A percentile compares a stretch with the other conserved stretches of the same genome.
phyloP scores from a whole-genome alignment of 768 basidiomycete genomes.

The Macrolepiota fuliginosa region DNA sequence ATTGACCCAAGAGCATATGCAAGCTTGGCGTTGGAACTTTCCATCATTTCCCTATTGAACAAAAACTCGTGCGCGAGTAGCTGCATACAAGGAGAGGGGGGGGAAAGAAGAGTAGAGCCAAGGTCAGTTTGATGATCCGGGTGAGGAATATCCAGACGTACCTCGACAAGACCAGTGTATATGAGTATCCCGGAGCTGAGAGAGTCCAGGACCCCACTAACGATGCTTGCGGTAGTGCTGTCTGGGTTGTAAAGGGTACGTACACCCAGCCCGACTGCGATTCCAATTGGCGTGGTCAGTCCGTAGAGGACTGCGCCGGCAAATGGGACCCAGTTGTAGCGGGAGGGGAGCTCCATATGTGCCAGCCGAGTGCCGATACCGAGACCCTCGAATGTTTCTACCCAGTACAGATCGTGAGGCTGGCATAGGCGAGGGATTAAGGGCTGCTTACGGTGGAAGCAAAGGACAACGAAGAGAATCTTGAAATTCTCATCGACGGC shows the following conservation, averaged over 20 bases:
- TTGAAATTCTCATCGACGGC: constrained; percentile 85
- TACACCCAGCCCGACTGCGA: constrained; percentile 80
- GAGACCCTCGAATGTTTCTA: constrained; percentile 93
- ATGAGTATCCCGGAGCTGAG: constrained; percentile 85
- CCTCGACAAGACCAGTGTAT: constrained; percentile 87
- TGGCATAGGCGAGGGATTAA: not conserved
- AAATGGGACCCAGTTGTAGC: constrained; percentile 56
- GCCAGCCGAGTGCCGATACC: constrained; percentile 91
- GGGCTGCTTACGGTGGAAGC: constrained; percentile 83
- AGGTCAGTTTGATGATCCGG: not conserved
- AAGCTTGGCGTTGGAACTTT: constrained; percentile 62
- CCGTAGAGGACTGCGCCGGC: constrained; percentile 66
- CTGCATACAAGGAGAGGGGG: constrained; percentile 28
- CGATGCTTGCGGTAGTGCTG: constrained; percentile 72
- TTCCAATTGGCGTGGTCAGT: constrained; percentile 82
- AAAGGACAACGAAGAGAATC: constrained; percentile 82
- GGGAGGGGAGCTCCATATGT: constrained; percentile 56
- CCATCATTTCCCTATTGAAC: constrained; percentile 83
- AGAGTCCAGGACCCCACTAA: constrained; percentile 83
- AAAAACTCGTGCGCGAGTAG: constrained; percentile 94
- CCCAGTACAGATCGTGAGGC: not conserved
- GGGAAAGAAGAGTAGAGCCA: not conserved
- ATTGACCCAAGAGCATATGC: constrained; percentile 75
- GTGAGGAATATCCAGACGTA: constrained; percentile 24
- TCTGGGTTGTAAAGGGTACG: constrained; percentile 79